Evolutionary conservation across 495 filamentous ascomycete genomes (phyloP).

Genomic region (Penicillium antarcticum): DNA sequence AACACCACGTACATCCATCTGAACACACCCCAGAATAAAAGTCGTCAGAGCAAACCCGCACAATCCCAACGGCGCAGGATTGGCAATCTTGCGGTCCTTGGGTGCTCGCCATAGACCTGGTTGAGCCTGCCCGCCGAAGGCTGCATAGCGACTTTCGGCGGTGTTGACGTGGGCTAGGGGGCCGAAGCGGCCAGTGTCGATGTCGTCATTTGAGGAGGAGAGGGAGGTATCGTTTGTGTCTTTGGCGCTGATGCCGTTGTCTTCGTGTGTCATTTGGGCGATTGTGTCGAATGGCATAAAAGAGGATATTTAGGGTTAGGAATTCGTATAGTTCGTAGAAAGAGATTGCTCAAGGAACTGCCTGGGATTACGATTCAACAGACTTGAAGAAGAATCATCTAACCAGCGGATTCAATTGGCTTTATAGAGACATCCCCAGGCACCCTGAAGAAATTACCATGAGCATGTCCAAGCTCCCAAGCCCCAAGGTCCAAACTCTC

Average conservation of each 20-base stretch:
- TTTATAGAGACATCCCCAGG: neutral
- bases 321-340: neutral
- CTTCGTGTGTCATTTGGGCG: neutral
- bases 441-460: neutral
- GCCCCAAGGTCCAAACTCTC: too few relatives aligned
- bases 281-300: neutral
- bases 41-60: conserved; percentile 83
- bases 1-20: conserved; percentile 59
- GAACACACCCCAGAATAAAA: conserved; percentile 79
- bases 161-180: conserved; percentile 64
- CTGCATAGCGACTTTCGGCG: conserved; percentile 58
- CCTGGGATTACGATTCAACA: too few relatives aligned
- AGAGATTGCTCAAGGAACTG: too few relatives aligned
- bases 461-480: too few relatives aligned
- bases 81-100: conserved; percentile 69
- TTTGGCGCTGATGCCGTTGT: conserved; percentile 3
- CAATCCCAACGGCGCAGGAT: conserved; percentile 75
- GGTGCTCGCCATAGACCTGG: conserved; percentile 73
- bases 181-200: conserved; percentile 20
- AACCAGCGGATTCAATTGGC: neutral
- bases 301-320: neutral
- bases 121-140: conserved; percentile 88
- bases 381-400: too few relatives aligned
- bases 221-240: conserved; percentile 1
- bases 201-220: neutral